Evolutionary conservation across 306 rosid species (phyloP).

Genomic region (Lagenaria siceraria): DNA sequence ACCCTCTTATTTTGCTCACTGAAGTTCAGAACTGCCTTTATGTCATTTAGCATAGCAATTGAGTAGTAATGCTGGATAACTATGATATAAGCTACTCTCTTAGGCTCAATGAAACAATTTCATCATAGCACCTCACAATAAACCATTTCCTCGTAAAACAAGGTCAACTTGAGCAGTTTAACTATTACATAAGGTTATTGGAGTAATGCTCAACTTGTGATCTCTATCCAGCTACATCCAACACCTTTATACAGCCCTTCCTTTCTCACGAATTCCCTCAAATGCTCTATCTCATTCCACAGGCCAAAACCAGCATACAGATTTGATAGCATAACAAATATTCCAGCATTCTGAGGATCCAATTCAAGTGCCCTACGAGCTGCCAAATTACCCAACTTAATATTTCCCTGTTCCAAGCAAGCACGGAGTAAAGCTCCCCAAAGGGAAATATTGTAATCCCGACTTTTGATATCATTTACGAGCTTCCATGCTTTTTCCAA

Average conservation of each 20-base stretch:
- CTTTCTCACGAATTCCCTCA: constrained; percentile 39
- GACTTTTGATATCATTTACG: constrained; percentile 22
- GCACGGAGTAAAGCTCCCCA: constrained; percentile 67
- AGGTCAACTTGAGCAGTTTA: background rate
- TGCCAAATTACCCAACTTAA: constrained; percentile 54
- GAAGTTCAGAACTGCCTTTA: background rate
- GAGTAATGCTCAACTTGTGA: constrained; percentile 11
- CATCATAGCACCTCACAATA: background rate
- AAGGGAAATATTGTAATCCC: constrained; percentile 32
- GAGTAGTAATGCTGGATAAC: background rate
- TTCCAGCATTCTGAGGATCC: constrained; percentile 49
- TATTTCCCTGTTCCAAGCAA: constrained; percentile 47
- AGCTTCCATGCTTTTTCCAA: constrained; percentile 58
- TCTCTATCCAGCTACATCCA: constrained; percentile 64
- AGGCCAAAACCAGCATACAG: constrained; percentile 49
- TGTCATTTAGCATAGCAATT: background rate
- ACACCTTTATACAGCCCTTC: constrained; percentile 46
- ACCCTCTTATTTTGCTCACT: background rate
- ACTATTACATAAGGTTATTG: background rate
- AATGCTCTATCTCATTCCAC: constrained; percentile 64
- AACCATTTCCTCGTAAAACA: background rate
- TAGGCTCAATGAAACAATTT: background rate
- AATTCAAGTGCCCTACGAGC: constrained; percentile 52
- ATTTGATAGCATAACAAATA: constrained; percentile 46
- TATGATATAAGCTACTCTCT: background rate